phyloP scores from a whole-genome alignment of 2,329 filamentous ascomycete genomes.

The Exutisphaerella laricina region DNA sequence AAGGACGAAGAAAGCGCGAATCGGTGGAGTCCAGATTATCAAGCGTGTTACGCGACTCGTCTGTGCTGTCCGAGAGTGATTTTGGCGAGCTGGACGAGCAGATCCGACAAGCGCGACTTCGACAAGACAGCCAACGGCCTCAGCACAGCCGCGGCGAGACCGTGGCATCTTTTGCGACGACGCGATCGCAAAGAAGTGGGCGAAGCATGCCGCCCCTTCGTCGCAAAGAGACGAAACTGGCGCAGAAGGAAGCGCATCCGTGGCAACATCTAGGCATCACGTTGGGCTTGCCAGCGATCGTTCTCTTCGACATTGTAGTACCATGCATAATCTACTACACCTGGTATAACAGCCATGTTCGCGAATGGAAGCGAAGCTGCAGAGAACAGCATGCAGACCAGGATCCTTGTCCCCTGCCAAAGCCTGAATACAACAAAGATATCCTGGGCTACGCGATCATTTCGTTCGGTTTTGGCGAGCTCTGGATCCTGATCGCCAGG shows the following conservation, averaged over 20 bases:
- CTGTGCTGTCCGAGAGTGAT: slow-evolving; percentile 14
- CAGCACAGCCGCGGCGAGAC: slow-evolving; percentile 16
- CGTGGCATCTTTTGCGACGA: slow-evolving; percentile 12
- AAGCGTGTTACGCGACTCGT: slow-evolving; percentile 13
- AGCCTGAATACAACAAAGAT: slow-evolving; percentile 25
- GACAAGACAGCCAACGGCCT: slow-evolving; percentile 9
- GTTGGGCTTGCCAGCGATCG: slow-evolving; percentile 28
- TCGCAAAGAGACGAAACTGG: slow-evolving; percentile 24
- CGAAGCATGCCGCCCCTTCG: slow-evolving; percentile 22
- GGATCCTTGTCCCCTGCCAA: slow-evolving; percentile 19
- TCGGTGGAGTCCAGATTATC: slow-evolving; percentile 16
- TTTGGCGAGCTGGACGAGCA: slow-evolving; percentile 15
- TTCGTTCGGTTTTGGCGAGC: slow-evolving; percentile 30
- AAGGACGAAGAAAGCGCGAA: slow-evolving; percentile 13
- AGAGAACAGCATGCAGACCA: slow-evolving; percentile 12
- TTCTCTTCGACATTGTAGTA: slow-evolving; percentile 30
- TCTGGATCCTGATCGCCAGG: slow-evolving; percentile 31
- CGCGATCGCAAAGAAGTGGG: slow-evolving; percentile 11
- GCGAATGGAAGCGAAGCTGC: slow-evolving; percentile 19
- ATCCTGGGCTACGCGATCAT: slow-evolving; percentile 30
- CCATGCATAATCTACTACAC: slow-evolving; percentile 32
- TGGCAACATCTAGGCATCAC: slow-evolving; percentile 29
- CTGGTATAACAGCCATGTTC: slow-evolving; percentile 24
- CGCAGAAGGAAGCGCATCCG: slow-evolving; percentile 26
- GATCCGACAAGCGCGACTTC: slow-evolving; percentile 4